These are phyloP conservation scores for Porcisia deanei DNA, from an alignment of 208 protist species.

Conservation along the genomic window DNA sequence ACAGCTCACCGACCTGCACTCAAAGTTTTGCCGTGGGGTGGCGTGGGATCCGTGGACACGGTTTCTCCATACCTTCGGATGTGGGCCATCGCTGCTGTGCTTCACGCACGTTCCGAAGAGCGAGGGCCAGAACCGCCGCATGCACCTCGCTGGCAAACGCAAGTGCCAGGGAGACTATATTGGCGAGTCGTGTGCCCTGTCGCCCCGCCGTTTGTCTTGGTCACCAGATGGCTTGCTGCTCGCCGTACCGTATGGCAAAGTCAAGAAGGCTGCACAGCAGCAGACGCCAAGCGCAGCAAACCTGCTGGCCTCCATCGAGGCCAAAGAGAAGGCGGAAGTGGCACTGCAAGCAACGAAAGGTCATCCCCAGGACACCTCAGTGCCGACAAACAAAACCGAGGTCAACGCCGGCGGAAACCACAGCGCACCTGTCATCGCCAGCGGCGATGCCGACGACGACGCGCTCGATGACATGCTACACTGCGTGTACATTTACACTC, in stretches of 20 bases:
- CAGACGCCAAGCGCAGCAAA: conserved; percentile 16
- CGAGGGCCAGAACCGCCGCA: conserved; percentile 20
- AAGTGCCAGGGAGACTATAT: conserved; percentile 71
- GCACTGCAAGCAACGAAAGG: neutral
- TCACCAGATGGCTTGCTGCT: conserved; percentile 80
- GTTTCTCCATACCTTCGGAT: conserved; percentile 67
- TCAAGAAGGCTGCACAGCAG: conserved; percentile 15
- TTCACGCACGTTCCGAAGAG: conserved; percentile 53
- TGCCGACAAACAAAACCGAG: neutral
- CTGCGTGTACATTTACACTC: conserved; percentile 80
- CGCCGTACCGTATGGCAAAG: conserved; percentile 80
- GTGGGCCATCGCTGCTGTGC: conserved; percentile 68
- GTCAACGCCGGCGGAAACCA: neutral
- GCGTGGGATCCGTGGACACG: conserved; percentile 87
- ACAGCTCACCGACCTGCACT: conserved; percentile 68
- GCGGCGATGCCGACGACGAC: conserved; percentile 21
- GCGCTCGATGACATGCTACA: conserved; percentile 61
- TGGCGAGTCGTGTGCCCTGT: conserved; percentile 73
- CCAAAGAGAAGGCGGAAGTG: conserved; percentile 23
- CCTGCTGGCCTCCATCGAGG: conserved; percentile 38
- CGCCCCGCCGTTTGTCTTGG: conserved; percentile 77
- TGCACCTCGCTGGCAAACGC: conserved; percentile 65
- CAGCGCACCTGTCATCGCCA: neutral
- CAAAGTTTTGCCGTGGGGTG: conserved; percentile 84
- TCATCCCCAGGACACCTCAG: neutral